Percentiles rank a stretch among this genome's conserved stretches.
Conservation (phyloP, 129 eudicot genomes). For the Erigeron canadensis region DNA sequence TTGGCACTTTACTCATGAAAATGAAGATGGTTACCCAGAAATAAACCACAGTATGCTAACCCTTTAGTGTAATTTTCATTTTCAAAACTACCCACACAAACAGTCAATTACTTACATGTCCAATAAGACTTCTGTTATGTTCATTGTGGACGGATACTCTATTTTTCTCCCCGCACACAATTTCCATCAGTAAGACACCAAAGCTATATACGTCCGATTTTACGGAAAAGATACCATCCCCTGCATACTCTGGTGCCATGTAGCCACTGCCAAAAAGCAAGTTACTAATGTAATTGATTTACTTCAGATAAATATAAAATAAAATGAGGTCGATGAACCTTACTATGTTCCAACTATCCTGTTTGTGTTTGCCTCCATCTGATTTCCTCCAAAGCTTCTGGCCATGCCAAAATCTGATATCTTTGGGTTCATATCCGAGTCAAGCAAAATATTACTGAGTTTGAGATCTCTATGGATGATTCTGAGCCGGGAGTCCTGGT, state of each 20-base stretch:
- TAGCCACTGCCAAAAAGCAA: slow-evolving; percentile 27
- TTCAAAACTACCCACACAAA: not conserved
- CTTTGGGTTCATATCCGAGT: slow-evolving; percentile 9
- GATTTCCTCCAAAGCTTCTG: slow-evolving; percentile 1
- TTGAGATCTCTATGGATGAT: slow-evolving; percentile 22
- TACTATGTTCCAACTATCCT: slow-evolving; percentile 37
- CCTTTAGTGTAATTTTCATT: no score
- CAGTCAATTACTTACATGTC: slow-evolving; percentile 52
- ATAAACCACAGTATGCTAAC: not conserved
- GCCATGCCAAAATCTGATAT: slow-evolving; percentile 22
- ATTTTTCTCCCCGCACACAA: slow-evolving; percentile 40
- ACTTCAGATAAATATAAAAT: not conserved
- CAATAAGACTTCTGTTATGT: slow-evolving; percentile 38
- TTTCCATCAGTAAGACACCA: slow-evolving; percentile 36
- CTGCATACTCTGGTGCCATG: slow-evolving; percentile 17
- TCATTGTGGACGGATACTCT: slow-evolving; percentile 35
- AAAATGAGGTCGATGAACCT: not conserved
- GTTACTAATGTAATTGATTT: not conserved
- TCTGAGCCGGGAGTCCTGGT: slow-evolving; percentile 37
- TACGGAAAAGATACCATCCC: not conserved
- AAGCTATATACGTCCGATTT: slow-evolving; percentile 19
- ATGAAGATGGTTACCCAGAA: not conserved
- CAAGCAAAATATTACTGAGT: slow-evolving; percentile 13
- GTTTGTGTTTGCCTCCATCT: slow-evolving; percentile 12
- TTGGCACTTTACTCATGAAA: not conserved